Evolutionary conservation across 2,329 filamentous ascomycete genomes (phyloP).

Genomic region (Aureobasidium sp.): DNA sequence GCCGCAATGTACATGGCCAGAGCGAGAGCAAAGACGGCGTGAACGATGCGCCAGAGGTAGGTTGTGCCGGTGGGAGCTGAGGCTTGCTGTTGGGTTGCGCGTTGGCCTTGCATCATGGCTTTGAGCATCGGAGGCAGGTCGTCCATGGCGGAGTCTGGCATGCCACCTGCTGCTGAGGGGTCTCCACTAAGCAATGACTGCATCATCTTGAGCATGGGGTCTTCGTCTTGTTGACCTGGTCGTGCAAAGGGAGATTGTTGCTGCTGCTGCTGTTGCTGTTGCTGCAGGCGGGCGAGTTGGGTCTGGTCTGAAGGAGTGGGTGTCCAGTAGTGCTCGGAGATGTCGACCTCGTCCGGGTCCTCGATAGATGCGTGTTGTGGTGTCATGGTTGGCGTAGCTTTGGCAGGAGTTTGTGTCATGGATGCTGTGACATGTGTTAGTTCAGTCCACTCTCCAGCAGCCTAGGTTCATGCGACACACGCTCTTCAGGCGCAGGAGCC

Average conservation of each 20-base stretch:
- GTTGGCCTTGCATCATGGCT: constrained; percentile 36
- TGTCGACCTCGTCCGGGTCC: constrained; percentile 67
- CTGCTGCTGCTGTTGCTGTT: not conserved
- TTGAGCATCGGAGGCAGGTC: constrained; percentile 37
- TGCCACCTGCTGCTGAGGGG: constrained; percentile 26
- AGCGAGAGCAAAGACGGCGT: constrained; percentile 60
- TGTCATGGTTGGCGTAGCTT: constrained; percentile 9
- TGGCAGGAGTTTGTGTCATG: constrained; percentile 19
- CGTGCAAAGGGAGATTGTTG: constrained; percentile 20
- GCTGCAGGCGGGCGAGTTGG: not conserved
- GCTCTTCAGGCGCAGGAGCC: constrained; percentile 24
- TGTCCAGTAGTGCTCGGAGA: constrained; percentile 48
- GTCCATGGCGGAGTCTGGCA: constrained; percentile 30
- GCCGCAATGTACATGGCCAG: constrained; percentile 63
- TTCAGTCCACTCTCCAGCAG: not conserved
- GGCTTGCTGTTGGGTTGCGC: constrained; percentile 28
- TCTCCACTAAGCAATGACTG: constrained; percentile 54
- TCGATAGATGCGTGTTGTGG: constrained; percentile 27
- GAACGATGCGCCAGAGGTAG: constrained; percentile 62
- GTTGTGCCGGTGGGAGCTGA: constrained; percentile 30
- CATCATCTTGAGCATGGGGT: constrained; percentile 67
- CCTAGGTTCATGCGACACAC: not conserved
- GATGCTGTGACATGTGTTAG: constrained; percentile 3
- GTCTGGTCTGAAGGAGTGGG: constrained; percentile 12
- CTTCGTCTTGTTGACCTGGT: constrained; percentile 33